Percentiles rank a stretch among this genome's conserved stretches.
phyloP scores from a whole-genome alignment of 306 rosid genomes.

The Quercus gilva region DNA sequence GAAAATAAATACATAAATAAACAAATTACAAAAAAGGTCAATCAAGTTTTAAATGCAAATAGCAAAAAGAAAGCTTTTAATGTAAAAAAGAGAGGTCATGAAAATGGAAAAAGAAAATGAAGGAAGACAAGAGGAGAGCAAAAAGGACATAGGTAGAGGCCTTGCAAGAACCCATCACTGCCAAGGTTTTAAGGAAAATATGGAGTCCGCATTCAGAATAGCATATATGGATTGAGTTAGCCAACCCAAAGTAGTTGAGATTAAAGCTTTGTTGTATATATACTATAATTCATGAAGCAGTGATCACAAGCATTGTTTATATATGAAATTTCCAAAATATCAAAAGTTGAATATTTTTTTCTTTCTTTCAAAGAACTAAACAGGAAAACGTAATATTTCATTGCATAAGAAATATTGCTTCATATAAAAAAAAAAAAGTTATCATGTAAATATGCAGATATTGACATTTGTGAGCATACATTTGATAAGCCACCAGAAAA shows the following conservation, averaged over 20 bases:
- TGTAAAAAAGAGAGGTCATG: background rate
- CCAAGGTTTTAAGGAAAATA: background rate
- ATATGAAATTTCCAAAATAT: background rate
- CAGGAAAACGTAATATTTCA: background rate
- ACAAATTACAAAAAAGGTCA: background rate
- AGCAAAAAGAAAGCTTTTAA: background rate
- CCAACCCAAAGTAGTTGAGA: background rate
- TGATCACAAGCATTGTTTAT: background rate
- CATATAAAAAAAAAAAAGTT: background rate
- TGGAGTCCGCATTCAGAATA: background rate
- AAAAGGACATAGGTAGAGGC: background rate
- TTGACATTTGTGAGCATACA: slow-evolving; percentile 32
- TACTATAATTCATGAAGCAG: background rate
- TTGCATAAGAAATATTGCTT: background rate
- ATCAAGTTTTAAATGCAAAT: slow-evolving; percentile 4
- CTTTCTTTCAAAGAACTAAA: background rate
- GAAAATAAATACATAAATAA: slow-evolving; percentile 10
- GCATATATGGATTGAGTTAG: background rate
- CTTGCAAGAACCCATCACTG: background rate
- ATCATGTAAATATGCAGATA: background rate
- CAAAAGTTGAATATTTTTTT: background rate
- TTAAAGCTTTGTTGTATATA: background rate
- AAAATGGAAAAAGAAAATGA: background rate
- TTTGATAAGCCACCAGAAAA: slow-evolving; percentile 76
- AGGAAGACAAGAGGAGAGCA: background rate